phyloP scores from a whole-genome alignment of 805 yeast genomes.

The Millerozyma acaciae region DNA sequence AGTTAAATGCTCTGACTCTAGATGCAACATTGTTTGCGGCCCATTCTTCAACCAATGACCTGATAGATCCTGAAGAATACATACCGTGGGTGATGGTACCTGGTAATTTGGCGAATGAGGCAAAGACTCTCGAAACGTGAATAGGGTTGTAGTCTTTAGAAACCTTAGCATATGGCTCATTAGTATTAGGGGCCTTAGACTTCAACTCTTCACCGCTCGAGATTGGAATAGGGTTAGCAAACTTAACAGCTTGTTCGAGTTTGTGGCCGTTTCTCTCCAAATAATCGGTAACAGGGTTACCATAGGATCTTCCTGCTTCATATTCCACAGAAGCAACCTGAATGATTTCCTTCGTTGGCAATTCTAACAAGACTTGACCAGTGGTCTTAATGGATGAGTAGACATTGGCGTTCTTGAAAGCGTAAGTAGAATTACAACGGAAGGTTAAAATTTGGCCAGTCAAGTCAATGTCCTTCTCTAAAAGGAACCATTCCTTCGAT shows the following conservation, averaged over 20 bases:
- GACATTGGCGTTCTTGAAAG: slow-evolving; percentile 71
- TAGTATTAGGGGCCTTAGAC: slow-evolving; percentile 88
- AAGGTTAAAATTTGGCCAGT: slow-evolving; percentile 79
- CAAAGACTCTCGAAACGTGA: slow-evolving; percentile 93
- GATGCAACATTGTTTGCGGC: slow-evolving; percentile 96
- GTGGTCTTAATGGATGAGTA: slow-evolving; percentile 76
- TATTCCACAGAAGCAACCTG: slow-evolving; percentile 82
- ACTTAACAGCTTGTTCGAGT: slow-evolving; percentile 87
- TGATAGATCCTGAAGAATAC: slow-evolving; percentile 94
- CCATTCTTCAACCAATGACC: slow-evolving; percentile 95
- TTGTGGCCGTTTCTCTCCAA: slow-evolving; percentile 87
- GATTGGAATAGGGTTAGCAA: slow-evolving; percentile 88
- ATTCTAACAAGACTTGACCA: slow-evolving; percentile 83
- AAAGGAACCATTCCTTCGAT: slow-evolving; percentile 97
- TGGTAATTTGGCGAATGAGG: slow-evolving; percentile 87
- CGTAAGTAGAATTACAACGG: slow-evolving; percentile 81
- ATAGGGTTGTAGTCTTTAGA: slow-evolving; percentile 99
- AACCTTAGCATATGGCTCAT: slow-evolving; percentile 94
- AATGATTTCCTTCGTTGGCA: slow-evolving; percentile 85
- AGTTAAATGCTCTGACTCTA: slow-evolving; percentile 91
- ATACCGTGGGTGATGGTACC: slow-evolving; percentile 99
- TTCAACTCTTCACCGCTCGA: slow-evolving; percentile 58
- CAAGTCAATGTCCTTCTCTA: slow-evolving; percentile 65
- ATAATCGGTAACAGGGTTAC: slow-evolving; percentile 97
- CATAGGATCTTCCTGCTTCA: slow-evolving; percentile 88